A percentile compares a stretch with the other conserved stretches of the same genome.
phyloP scores from a whole-genome alignment of 2,329 filamentous ascomycete genomes.

The Didymella sp. region DNA sequence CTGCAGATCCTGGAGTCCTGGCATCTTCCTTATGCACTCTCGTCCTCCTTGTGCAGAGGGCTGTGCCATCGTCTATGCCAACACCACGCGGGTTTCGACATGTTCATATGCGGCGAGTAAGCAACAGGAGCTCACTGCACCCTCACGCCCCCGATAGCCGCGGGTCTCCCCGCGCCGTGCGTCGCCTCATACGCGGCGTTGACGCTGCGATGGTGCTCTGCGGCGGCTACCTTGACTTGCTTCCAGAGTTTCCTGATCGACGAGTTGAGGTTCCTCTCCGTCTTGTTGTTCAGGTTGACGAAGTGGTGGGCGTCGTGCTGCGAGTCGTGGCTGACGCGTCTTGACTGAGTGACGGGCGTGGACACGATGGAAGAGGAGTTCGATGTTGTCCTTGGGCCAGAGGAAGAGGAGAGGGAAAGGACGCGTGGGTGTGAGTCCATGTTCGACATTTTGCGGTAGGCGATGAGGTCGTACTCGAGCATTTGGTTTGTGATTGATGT shows the following conservation, averaged over 20 bases:
- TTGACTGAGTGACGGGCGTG: conserved; percentile 24
- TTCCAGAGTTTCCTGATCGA: conserved; percentile 42
- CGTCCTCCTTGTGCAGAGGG: background rate
- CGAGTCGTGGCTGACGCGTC: conserved; percentile 31
- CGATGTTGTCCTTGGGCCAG: background rate
- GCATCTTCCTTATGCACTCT: background rate
- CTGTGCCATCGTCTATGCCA: too few species aligned
- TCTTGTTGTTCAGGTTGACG: conserved; percentile 24
- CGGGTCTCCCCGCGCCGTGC: conserved; percentile 26
- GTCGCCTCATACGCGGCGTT: conserved; percentile 38
- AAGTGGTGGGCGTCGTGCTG: conserved; percentile 35
- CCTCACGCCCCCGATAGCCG: background rate
- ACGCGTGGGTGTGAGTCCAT: conserved; percentile 33
- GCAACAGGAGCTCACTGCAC: background rate
- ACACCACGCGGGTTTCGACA: too few species aligned
- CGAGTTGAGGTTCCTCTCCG: conserved; percentile 27
- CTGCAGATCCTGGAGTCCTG: too few species aligned
- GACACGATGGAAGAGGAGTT: conserved; percentile 11
- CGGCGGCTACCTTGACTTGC: conserved; percentile 35
- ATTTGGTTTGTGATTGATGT: background rate
- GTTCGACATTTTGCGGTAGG: conserved; percentile 28
- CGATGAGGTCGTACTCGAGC: conserved; percentile 13
- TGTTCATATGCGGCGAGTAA: too few species aligned
- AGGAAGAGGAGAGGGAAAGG: conserved; percentile 25
- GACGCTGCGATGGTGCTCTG: conserved; percentile 41